Percentiles rank a stretch among this genome's conserved stretches.
phyloP scores from a whole-genome alignment of 1,284 basidiomycete genomes.

The Afroboletus lepidellus region DNA sequence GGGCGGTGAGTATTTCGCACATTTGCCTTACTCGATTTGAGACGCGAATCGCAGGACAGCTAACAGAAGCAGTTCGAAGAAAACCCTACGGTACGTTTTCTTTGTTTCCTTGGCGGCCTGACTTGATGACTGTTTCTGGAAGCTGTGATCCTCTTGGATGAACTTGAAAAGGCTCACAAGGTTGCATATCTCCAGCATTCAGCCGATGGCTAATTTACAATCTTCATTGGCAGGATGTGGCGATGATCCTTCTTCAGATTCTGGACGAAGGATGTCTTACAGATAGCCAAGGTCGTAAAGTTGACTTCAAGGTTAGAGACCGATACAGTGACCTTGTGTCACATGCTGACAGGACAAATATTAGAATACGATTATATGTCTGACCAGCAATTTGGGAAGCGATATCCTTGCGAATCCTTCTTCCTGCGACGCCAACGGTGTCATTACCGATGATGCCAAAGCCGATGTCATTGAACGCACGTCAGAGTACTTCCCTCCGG shows the following conservation, averaged over 20 bases:
- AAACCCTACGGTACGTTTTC: slow-evolving; percentile 70
- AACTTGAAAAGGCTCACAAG: slow-evolving; percentile 91
- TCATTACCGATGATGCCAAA: slow-evolving; percentile 63
- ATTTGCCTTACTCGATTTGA: neutral
- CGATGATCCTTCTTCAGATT: slow-evolving; percentile 90
- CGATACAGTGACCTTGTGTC: neutral
- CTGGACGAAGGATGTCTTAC: slow-evolving; percentile 90
- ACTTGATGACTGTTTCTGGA: neutral
- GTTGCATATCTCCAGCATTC: slow-evolving; percentile 28
- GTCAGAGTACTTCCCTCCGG: slow-evolving; percentile 82
- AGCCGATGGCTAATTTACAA: neutral
- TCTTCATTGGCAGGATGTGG: slow-evolving; percentile 58
- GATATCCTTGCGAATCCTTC: slow-evolving; percentile 74
- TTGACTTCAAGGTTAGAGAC: slow-evolving; percentile 69
- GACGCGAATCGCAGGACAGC: slow-evolving; percentile 50
- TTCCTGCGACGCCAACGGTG: slow-evolving; percentile 64
- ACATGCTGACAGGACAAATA: neutral
- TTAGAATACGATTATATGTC: slow-evolving; percentile 37
- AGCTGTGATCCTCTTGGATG: slow-evolving; percentile 82
- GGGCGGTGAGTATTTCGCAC: slow-evolving; percentile 49
- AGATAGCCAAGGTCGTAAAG: slow-evolving; percentile 76
- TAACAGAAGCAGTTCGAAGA: slow-evolving; percentile 85
- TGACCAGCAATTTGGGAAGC: slow-evolving; percentile 55
- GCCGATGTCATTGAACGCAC: slow-evolving; percentile 76
- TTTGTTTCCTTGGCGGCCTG: neutral